Evolutionary conservation across 306 rosid genomes (phyloP), one percentile per base, ranked within the genome.

Genomic region (Lotus japonicus): DNA sequence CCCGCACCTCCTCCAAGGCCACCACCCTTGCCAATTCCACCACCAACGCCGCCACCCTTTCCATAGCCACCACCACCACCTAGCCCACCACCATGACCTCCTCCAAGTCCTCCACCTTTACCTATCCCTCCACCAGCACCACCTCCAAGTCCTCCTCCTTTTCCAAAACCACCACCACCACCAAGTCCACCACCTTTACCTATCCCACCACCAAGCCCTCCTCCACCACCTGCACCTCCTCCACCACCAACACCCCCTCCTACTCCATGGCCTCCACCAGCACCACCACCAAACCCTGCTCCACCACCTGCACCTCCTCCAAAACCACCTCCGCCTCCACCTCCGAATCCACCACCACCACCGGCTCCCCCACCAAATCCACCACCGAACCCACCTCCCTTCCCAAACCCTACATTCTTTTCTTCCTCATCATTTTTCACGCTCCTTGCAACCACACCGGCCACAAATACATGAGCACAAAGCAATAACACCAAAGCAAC

Each of bases 371-470:
- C 81, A 36, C 81, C 77, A 68, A 33, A 42, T 7, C 76, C 81
- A 14, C 38, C 77, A 3, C 75, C 86, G 7, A 69, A 18, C 0
- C 91, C 91, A 11, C 82, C 86, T 13, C 84, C 86, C 73, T 72
- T 76, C 14, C 86, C 85, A 23, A 71, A 10, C 8, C 57, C 78
- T 44, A 82, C 0, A 19, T 79, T 82, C 74, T 74, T 72, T 23
- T 81, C 82, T 9, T 85, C 80, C 11, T 77, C 82, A 39, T 77
- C 82, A 39, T 64, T 52, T 62, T 54, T 69, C 46, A 68, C 80
- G 54, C 36, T 64, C 71, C 88, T 84, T 2, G 95, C 96, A 73
- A 61, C 70, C 83, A 87, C 95, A 80, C 64, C 79, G 79, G 19
- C 80, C 18, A 73, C 83, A 70, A 86, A 52, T 70, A 58, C 79